Conservation (phyloP, 2,329 filamentous ascomycete species). For the Fusarium sp. region DNA sequence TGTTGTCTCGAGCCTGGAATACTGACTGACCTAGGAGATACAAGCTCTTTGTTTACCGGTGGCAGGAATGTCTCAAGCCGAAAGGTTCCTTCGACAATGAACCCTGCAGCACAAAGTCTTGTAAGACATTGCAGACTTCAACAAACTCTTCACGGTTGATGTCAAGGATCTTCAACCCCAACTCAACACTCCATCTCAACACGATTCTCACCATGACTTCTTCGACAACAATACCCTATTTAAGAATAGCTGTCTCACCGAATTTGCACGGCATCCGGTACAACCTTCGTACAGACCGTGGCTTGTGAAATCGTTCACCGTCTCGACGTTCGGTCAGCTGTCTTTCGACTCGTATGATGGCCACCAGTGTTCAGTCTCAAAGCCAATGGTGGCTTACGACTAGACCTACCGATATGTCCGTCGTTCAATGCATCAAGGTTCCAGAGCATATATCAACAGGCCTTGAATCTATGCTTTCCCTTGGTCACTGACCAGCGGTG, state of each 20-base stretch:
- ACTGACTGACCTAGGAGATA: background rate
- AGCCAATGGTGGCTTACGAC: conserved; percentile 4
- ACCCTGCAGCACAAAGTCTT: background rate
- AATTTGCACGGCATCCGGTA: conserved; percentile 39
- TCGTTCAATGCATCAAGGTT: conserved; percentile 19
- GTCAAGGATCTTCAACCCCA: background rate
- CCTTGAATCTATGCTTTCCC: conserved; percentile 11
- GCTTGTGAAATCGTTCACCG: conserved; percentile 42
- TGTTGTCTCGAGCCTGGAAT: background rate
- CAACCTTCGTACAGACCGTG: conserved; percentile 32
- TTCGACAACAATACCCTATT: conserved; percentile 4
- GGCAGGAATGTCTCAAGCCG: background rate
- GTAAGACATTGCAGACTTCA: background rate
- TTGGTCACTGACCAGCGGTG: conserved; percentile 41
- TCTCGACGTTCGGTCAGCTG: conserved; percentile 42
- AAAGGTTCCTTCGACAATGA: background rate
- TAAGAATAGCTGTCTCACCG: conserved; percentile 11
- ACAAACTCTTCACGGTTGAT: background rate
- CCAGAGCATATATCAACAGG: background rate
- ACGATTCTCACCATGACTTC: conserved; percentile 3
- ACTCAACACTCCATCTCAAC: conserved; percentile 2
- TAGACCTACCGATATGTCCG: conserved; percentile 11
- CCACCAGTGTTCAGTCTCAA: conserved; percentile 19
- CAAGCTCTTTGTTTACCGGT: background rate
- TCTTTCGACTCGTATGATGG: conserved; percentile 39